Evolutionary conservation across 257 asterid genomes (phyloP).

Genomic region (Solanum paucissectum): DNA sequence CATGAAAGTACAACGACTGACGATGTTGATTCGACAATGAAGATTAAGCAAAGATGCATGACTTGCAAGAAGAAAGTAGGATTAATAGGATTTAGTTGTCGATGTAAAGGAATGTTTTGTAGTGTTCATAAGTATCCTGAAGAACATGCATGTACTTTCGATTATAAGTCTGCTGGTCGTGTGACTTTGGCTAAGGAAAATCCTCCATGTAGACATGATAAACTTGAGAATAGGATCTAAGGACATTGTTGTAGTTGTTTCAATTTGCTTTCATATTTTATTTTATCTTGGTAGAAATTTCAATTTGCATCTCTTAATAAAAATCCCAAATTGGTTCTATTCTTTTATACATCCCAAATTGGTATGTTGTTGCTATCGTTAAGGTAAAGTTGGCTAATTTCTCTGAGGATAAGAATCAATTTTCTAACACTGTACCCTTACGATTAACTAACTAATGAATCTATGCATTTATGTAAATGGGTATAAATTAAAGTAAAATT

Average conservation of each 20-base stretch:
- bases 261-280: neutral
- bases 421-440: neutral
- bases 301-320: neutral
- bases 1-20: neutral
- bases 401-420: neutral
- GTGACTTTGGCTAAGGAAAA: neutral
- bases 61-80: conserved; percentile 6
- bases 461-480: neutral
- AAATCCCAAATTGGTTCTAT: neutral
- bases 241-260: neutral
- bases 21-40: neutral
- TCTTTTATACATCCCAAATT: neutral
- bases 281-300: neutral
- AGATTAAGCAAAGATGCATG: conserved; percentile 6
- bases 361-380: neutral
- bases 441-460: neutral
- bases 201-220: neutral
- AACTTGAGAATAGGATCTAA: conserved; percentile 9
- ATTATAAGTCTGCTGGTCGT: conserved; percentile 17
- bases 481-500: neutral
- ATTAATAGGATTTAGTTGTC: conserved; percentile 3
- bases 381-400: neutral
- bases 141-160: conserved; percentile 14
- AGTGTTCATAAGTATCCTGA: conserved; percentile 27
- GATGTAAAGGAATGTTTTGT: conserved; percentile 24